A percentile compares a stretch with the other conserved stretches of the same genome.
Conservation (phyloP, 768 basidiomycete genomes). For the Amanita thiersii region DNA sequence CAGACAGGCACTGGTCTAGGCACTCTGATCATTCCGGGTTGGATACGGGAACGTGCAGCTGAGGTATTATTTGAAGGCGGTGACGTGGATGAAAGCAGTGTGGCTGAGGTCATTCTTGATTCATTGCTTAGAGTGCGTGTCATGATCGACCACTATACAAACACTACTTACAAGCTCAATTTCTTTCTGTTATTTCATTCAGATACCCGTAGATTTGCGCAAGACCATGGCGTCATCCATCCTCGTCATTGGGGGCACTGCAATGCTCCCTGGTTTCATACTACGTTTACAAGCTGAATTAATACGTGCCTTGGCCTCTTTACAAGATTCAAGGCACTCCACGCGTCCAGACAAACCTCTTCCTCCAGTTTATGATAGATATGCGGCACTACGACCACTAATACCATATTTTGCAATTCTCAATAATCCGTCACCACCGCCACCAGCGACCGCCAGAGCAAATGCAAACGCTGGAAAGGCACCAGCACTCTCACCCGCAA, state of each 20-base stretch:
- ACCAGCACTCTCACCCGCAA: constrained; percentile 77
- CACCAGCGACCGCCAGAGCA: constrained; percentile 40
- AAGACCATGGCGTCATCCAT: constrained; percentile 79
- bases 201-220: constrained; percentile 90
- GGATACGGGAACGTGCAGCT: constrained; percentile 87
- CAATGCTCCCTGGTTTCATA: constrained; percentile 90
- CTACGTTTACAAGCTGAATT: constrained; percentile 80
- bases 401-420: constrained; percentile 70
- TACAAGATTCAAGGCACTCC: constrained; percentile 18
- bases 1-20: constrained; percentile 68
- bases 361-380: constrained; percentile 62
- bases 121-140: constrained; percentile 66
- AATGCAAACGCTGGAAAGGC: constrained; percentile 69
- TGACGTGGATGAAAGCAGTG: constrained; percentile 79
- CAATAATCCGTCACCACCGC: constrained; percentile 70
- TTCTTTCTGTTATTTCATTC: constrained; percentile 4
- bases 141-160: neutral
- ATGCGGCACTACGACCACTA: constrained; percentile 64
- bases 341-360: constrained; percentile 27
- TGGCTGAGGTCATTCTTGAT: constrained; percentile 77
- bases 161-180: neutral
- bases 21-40: constrained; percentile 83
- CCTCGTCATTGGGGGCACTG: constrained; percentile 81
- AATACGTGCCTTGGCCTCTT: constrained; percentile 39
- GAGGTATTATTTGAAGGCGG: constrained; percentile 89